Conservation (phyloP, 2,329 filamentous ascomycete species). For the Teratosphaeria zuluensis region DNA sequence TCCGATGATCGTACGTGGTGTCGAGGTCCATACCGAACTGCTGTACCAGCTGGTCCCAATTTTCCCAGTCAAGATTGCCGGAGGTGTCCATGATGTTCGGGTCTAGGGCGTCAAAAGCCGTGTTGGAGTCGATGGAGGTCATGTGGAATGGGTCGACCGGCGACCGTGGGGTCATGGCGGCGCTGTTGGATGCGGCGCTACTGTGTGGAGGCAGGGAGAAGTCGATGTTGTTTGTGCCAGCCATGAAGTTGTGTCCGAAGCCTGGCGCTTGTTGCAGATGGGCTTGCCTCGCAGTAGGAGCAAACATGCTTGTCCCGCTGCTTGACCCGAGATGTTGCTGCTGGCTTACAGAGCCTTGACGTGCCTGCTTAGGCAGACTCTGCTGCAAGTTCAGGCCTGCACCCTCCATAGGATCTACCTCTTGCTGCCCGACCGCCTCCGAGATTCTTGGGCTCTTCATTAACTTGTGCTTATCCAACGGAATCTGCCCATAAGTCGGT, state of each 20-base stretch:
- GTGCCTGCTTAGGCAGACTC: not conserved
- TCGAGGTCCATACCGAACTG: constrained; percentile 38
- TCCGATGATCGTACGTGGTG: constrained; percentile 4
- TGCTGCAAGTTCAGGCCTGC: not conserved
- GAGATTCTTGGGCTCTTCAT: constrained; percentile 20
- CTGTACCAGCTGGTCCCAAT: constrained; percentile 39
- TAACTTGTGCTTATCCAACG: constrained; percentile 24
- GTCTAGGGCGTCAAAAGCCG: constrained; percentile 10
- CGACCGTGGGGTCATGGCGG: not conserved
- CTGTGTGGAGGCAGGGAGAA: constrained; percentile 1
- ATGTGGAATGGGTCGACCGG: constrained; percentile 7
- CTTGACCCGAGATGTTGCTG: constrained; percentile 2
- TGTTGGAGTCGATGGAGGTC: constrained; percentile 16
- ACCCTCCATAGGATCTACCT: constrained; percentile 9
- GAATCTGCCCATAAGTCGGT: constrained; percentile 22
- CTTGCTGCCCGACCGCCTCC: constrained; percentile 6
- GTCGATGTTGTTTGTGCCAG: constrained; percentile 5
- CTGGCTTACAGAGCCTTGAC: not conserved
- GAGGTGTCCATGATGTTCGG: constrained; percentile 27
- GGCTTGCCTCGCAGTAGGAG: not conserved
- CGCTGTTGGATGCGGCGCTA: not conserved
- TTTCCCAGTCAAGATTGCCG: constrained; percentile 37
- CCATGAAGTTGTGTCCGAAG: constrained; percentile 9
- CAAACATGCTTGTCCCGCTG: not conserved
- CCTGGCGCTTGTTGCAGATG: not conserved